Conservation (phyloP, 495 filamentous ascomycete genomes). For the Penicillium cosmopolitanum region DNA sequence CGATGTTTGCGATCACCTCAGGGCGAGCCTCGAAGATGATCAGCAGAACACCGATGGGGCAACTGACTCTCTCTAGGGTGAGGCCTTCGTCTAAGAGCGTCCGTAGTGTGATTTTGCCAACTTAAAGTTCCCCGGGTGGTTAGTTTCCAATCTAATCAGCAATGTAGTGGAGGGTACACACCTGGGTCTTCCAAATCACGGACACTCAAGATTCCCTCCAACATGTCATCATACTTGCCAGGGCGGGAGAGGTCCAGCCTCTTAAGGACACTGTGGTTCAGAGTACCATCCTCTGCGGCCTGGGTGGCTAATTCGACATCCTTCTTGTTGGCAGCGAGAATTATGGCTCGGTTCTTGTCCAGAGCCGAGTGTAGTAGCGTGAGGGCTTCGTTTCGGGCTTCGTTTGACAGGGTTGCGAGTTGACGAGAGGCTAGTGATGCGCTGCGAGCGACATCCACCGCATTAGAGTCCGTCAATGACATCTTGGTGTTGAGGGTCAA, state of each 20-base stretch:
- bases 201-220: slow-evolving; percentile 92
- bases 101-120: slow-evolving; percentile 80
- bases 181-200: slow-evolving; percentile 84
- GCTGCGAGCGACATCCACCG: slow-evolving; percentile 65
- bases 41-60: slow-evolving; percentile 92
- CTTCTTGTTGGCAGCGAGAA: slow-evolving; percentile 81
- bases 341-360: slow-evolving; percentile 64
- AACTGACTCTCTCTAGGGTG: slow-evolving; percentile 81
- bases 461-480: slow-evolving; percentile 76
- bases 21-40: slow-evolving; percentile 98
- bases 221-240: slow-evolving; percentile 97
- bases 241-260: slow-evolving; percentile 80
- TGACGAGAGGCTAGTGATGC: slow-evolving; percentile 72
- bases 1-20: slow-evolving; percentile 98
- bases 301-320: slow-evolving; percentile 75
- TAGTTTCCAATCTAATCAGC: neutral
- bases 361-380: slow-evolving; percentile 79
- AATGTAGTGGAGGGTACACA: slow-evolving; percentile 45
- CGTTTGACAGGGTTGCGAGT: slow-evolving; percentile 65
- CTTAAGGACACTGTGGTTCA: slow-evolving; percentile 88
- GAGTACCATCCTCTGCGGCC: slow-evolving; percentile 70
- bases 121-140: slow-evolving; percentile 44
- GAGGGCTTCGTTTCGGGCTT: slow-evolving; percentile 79
- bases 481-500: slow-evolving; percentile 40
- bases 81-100: slow-evolving; percentile 90